Percentiles rank a stretch among this genome's conserved stretches.
Evolutionary conservation across 2,329 filamentous ascomycete species (phyloP).

Genomic region (Ophiostoma himal-ulmi): DNA sequence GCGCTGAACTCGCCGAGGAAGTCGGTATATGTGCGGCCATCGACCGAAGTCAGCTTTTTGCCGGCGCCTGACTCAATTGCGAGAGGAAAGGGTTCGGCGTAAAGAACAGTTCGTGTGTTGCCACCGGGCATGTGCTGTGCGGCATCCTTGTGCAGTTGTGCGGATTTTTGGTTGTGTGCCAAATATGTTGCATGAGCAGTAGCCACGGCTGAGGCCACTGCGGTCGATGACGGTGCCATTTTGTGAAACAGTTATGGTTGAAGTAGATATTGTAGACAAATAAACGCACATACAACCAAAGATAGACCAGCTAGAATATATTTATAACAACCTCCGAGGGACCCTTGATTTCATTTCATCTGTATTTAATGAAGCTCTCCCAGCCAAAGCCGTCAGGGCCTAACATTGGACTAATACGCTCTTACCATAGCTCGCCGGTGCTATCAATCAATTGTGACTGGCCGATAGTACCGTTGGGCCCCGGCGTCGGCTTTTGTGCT

Average conservation of each 20-base stretch:
- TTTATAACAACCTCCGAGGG: background rate
- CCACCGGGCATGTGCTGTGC: constrained; percentile 31
- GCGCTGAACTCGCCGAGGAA: constrained; percentile 50
- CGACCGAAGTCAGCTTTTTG: constrained; percentile 29
- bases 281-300: background rate
- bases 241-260: background rate
- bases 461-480: background rate
- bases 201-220: constrained; percentile 17
- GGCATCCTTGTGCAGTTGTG: constrained; percentile 19
- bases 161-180: constrained; percentile 20
- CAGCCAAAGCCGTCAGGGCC: background rate
- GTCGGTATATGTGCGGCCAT: constrained; percentile 33
- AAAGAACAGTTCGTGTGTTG: constrained; percentile 42
- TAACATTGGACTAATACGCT: background rate
- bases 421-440: background rate
- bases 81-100: constrained; percentile 36
- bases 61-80: constrained; percentile 31
- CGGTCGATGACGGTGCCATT: constrained; percentile 15
- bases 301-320: background rate
- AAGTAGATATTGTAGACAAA: background rate
- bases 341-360: no score
- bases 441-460: background rate
- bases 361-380: background rate
- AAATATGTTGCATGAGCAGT: constrained; percentile 19
- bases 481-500: background rate